A percentile compares a stretch with the other conserved stretches of the same genome.
phyloP scores from a whole-genome alignment of 768 basidiomycete species.

The Pholiota molesta region DNA sequence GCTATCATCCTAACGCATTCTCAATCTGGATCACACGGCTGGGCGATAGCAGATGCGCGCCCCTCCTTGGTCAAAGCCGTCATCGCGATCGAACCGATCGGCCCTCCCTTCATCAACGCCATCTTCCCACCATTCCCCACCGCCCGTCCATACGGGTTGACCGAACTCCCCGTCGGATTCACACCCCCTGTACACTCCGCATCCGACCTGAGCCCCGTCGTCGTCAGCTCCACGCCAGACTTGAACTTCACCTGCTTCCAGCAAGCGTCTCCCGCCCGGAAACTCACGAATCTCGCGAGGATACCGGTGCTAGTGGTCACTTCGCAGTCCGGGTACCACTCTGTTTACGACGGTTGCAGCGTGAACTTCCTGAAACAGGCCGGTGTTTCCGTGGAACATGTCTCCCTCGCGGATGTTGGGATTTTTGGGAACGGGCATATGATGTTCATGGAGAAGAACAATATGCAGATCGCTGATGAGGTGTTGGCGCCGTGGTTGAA shows the following conservation, averaged over 20 bases:
- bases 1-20: conserved; percentile 54
- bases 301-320: conserved; percentile 52
- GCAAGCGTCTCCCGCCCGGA: conserved; percentile 44
- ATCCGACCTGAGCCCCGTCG: conserved; percentile 34
- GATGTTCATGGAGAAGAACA: conserved; percentile 60
- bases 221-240: conserved; percentile 29
- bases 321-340: conserved; percentile 52
- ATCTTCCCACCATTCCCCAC: conserved; percentile 38
- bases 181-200: conserved; percentile 43
- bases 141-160: conserved; percentile 50
- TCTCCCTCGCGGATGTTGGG: conserved; percentile 43
- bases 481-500: conserved; percentile 43
- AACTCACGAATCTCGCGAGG: conserved; percentile 41
- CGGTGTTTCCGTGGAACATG: conserved; percentile 46
- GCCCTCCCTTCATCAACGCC: conserved; percentile 50
- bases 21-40: conserved; percentile 50
- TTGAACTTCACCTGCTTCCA: conserved; percentile 44
- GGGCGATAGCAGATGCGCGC: conserved; percentile 50
- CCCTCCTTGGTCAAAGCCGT: conserved; percentile 49
- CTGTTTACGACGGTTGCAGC: conserved; percentile 49
- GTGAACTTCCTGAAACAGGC: conserved; percentile 46
- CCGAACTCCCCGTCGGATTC: conserved; percentile 48
- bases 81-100: conserved; percentile 50
- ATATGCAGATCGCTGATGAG: conserved; percentile 40
- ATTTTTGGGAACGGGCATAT: conserved; percentile 58